Evolutionary conservation across 1,284 basidiomycete species (phyloP), one percentile per base, ranked within the genome.

Genomic region (Ustilago cynodontis): DNA sequence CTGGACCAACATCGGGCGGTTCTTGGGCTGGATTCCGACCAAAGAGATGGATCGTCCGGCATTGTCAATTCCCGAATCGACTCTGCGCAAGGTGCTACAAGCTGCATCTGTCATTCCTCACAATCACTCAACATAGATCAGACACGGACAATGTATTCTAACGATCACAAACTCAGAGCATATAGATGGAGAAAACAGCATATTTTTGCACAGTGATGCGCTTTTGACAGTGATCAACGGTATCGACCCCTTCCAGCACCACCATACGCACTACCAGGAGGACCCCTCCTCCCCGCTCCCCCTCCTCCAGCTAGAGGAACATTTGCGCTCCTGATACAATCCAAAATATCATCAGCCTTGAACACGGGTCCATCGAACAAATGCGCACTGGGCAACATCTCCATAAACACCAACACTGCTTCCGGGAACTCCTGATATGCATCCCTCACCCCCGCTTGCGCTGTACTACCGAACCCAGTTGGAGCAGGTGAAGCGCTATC

Each of bases 401-500:
- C 70, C 78, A 81, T 66, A 31, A 81, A 79, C 50, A 79, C 71
- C 35, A 79, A 43, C 10, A 81, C 75, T 14, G 53, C 65, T 20
- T 79, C 77, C 2, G 78, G 79, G 50, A 79, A 67, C 29, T 78
- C 75, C 16, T 62, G 26, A 43, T 68, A 73, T 14, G 57, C 68
- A 45, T 71, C 65, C 14, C 64, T 59, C 14, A 60, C 59, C 7
- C 41, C 41, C 20, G n/a, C 41, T 20, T 43, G 41, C 7, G 20
- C 41, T 20, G 11, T 18, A 7, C 20, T n/a, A 14, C 28, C 45
- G 51, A 64, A 62, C 18, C 45, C 63, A 5, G 37, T 55, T 1
- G 68, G 80, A 22, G 58, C 59, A 90, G 89, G 49, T 87, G 61
- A 77, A 7, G 71, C 62, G n/a, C 78, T 64, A 37, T 88, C 47